Evolutionary conservation across 768 basidiomycete genomes (phyloP), one percentile per base, ranked within the genome.

Genomic region (Neoboletus brunneissimus): DNA sequence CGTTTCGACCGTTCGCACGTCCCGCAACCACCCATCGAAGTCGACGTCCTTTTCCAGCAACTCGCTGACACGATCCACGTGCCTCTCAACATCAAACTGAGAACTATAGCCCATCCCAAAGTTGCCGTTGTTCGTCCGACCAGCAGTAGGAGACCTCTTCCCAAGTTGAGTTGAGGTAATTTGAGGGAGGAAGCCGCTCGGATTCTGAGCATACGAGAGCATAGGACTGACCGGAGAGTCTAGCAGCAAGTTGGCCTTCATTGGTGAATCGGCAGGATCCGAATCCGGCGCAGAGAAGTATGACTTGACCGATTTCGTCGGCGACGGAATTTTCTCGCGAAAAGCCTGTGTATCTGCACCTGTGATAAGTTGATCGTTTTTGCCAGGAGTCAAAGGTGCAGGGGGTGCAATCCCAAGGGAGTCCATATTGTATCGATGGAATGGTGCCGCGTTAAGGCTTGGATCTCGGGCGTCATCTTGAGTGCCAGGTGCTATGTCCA

Each of bases 41-140:
- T 85, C 83, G 5, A 85, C 76, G 56, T 86, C 86, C 58, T 76
- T 75, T 64, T 83, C 81, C 57, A 86, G 68, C 58, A 84, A 63
- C 65, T 80, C 81, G 47, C 75, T 79, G 6, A 84, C 83, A 59
- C 75, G 67, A 46, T 80, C 79, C 18, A 82, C 77, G 58, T 78
- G 76, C n/a, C 73, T 76, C 61, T 84, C 81, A 3, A 85, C 73
- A 55, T 84, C 81, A 54, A 82, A 80, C 58, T 85, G 84, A 5
- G 85, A 84, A 56, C 79, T 82, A 62, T 78, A 84, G 3, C 76
- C 77, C 70, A 74, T 70, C 58, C 72, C 77, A 38, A 73, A 65
- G 18, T 68, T 45, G 13, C 69, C 71, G 52, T 65, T 64, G 50
- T 64, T 67, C 51, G 51, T 60, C 56, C 41, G 63, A 46, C 44